Evolutionary conservation across 129 eudicot species (phyloP), one percentile per base, ranked within the genome.

Genomic region (Glebionis coronaria): DNA sequence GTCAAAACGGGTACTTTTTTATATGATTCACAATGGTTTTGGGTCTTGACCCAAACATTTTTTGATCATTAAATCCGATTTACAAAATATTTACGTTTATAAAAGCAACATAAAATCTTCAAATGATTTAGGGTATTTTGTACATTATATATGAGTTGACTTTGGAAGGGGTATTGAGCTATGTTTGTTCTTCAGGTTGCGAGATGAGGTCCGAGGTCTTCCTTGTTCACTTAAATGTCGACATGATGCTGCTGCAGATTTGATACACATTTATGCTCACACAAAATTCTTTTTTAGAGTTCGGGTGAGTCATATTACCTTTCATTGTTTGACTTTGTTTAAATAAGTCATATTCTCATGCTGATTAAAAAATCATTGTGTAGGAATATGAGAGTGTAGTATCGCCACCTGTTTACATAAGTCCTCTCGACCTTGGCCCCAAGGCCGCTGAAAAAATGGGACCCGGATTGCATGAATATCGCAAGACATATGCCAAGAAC

Each of bases 201-300:
- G 99, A 51, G 99, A 94, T 58, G 99, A 94, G 81, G 90, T 94
- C 63, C 93, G 97, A 20, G 79, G 78, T 70, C 95, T 94, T 67
- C 97, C 82, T 3, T 94, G 90, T 77, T 73, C 97, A 27, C 74
- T 78, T 65, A 94, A 87, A 73, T 80, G 90, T 73, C 88, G 99
- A 16, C 85, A 94, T 63, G 99, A 94, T 79, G 99, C 99, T 68
- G 97, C 99, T 81, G 99, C 99, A 19, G 99, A 94, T 73, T 77
- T 94, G 78, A 90, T 94, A 57, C 99, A 94, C 77, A 54, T 90
- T 62, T 90, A 89, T 76, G 99, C 99, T 64, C 75, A 87, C 81
- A 94, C 99, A 38, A 94, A 89, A 73, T 62, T 19, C 74, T 94
- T 94, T 65, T 81, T 84, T 72, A 89, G 83, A 61, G 74, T 89